Conservation (phyloP, 1,284 basidiomycete species). For the Coniferiporia sulphurascens region DNA sequence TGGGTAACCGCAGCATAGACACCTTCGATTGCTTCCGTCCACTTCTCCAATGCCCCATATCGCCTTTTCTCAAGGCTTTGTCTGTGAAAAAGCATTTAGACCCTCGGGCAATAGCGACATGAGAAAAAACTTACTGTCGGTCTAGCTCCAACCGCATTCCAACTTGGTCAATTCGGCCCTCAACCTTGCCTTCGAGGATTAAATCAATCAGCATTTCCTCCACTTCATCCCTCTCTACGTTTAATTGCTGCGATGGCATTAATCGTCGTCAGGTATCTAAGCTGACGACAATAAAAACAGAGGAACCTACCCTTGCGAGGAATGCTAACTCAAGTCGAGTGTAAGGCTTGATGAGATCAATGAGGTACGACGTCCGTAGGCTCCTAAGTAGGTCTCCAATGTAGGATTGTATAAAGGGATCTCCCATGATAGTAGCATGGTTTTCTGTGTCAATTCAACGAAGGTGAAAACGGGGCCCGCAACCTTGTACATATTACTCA, state of each 20-base stretch:
- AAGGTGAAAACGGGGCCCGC: too few relatives aligned
- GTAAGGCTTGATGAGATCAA: conserved; percentile 97
- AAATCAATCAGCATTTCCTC: conserved; percentile 91
- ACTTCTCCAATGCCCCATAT: conserved; percentile 76
- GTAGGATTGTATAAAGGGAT: conserved; percentile 88
- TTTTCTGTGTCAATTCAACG: conserved; percentile 57
- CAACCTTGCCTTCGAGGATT: conserved; percentile 92
- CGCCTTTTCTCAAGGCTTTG: conserved; percentile 80
- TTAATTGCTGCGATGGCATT: conserved; percentile 69
- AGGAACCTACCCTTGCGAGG: conserved; percentile 69
- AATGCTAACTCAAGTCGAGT: conserved; percentile 88
- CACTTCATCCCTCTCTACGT: conserved; percentile 82
- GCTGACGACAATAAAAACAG: background rate
- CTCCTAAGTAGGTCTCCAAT: conserved; percentile 94
- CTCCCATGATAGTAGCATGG: conserved; percentile 90
- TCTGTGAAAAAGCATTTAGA: conserved; percentile 35
- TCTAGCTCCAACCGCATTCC: conserved; percentile 89
- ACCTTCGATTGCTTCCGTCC: conserved; percentile 72
- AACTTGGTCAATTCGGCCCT: conserved; percentile 95
- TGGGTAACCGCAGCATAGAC: conserved; percentile 67
- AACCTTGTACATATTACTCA: background rate
- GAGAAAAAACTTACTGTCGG: conserved; percentile 58
- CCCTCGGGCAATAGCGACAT: background rate
- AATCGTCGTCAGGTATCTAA: background rate
- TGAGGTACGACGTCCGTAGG: conserved; percentile 91